Base-by-base conservation (phyloP, 148 eudicot genomes). In the Silene uniflora region DNA sequence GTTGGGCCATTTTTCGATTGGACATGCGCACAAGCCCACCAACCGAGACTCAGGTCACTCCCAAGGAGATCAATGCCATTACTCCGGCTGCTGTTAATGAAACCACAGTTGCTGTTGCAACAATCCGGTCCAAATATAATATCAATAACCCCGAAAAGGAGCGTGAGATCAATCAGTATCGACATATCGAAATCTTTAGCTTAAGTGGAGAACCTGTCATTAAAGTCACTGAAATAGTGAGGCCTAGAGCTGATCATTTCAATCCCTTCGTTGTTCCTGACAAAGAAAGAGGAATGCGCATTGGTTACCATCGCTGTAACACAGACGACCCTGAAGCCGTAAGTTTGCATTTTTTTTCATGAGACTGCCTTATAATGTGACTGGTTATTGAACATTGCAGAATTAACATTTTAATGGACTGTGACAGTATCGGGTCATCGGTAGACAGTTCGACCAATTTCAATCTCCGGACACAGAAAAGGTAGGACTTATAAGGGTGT, bases 301-400 rank as follows among this genome's bases (percentile, higher is more conserved):
- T 77, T 21, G 70, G 80, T 5, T 72, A 77, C n/a, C 80, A 77
- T 72, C 80, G 71, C 29, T 65, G 76, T 44, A 55, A 76, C 12
- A 60, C 47, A 0, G 67, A 76, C 1, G 55, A 76, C 23, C 66
- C 32, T 67, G 71, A 76, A 1, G 78, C 73, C 42, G 78, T 76
- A 67, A 10, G 64, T 11, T 21, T 35, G 6, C 6, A 39, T 39
- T 39, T 39, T 39, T 39, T 39, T 7, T 35, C 39, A 35, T 35
- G 39, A 35, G 39, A 35, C 5, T 35, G 0, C 6, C 44, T 39
- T 39, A 39, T 39, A 6, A 7, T 39, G 7, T 39, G 44, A 6
- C 9, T 39, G 56, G 18, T 10, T n/a, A n/a, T n/a, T 52, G 18
- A 52, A 1, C 13, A 13, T 52, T 52, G 17, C 1, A 1, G 4